A percentile compares a stretch with the other conserved stretches of the same genome.
Evolutionary conservation across 495 filamentous ascomycete species (phyloP).

Genomic region (Venustampulla echinocandica): DNA sequence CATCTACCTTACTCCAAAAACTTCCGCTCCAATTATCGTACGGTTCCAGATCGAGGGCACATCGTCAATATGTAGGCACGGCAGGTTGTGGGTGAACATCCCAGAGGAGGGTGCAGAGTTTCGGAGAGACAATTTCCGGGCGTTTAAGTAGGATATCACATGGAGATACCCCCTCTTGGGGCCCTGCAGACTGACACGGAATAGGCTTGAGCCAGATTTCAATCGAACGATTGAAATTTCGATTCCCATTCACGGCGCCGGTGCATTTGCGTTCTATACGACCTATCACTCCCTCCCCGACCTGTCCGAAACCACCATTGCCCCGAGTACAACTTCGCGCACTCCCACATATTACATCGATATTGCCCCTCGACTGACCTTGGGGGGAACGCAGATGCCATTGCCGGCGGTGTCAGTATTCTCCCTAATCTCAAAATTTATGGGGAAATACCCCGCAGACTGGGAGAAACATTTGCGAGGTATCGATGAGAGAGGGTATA

Average conservation of each 20-base stretch:
- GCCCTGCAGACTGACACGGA: not conserved
- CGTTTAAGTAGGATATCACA: conserved; percentile 64
- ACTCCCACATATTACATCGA: conserved; percentile 84
- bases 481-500: conserved; percentile 84
- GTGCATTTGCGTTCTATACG: conserved; percentile 92
- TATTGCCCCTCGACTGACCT: conserved; percentile 72
- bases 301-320: conserved; percentile 48
- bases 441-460: conserved; percentile 80
- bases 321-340: conserved; percentile 43
- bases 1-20: conserved; percentile 78
- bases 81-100: conserved; percentile 93
- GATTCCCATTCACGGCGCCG: conserved; percentile 71
- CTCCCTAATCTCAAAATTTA: conserved; percentile 95
- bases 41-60: conserved; percentile 93
- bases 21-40: conserved; percentile 60
- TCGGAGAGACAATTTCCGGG: conserved; percentile 63
- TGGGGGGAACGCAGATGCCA: conserved; percentile 61
- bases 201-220: conserved; percentile 86
- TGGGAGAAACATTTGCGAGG: conserved; percentile 86
- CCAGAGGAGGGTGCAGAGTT: conserved; percentile 68
- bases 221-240: conserved; percentile 84
- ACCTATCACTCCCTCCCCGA: conserved; percentile 82
- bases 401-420: conserved; percentile 82
- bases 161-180: not conserved
- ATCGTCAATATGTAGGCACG: conserved; percentile 88